Base-by-base conservation (phyloP, 2,329 filamentous ascomycete genomes). In the Thielaviopsis populi region DNA sequence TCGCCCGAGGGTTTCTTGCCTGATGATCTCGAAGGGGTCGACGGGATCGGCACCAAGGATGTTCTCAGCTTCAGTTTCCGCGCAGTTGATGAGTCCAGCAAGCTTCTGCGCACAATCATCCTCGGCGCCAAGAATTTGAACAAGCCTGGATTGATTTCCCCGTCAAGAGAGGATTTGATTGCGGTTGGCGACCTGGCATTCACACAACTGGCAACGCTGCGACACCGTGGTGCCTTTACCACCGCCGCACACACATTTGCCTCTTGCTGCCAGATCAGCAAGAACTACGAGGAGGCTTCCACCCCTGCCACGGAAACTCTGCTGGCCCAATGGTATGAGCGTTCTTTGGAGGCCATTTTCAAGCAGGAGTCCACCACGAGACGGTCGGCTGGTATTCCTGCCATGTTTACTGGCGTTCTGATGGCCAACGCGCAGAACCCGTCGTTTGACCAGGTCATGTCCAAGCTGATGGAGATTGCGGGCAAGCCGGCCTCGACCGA, bases 41-140 rank as follows among this genome's bases (percentile, higher is more conserved):
- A 86, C 3, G 87, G 85, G 0, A 79, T 90, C 1, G 86, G 88
- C 61, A 91, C 90, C 0, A 97, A 96, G 71, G 90, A 95, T 69
- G 80, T 95, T 19, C 75, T 99, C 58, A 97, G 92, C 68, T 99
- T 94, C 73, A 96, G 91, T 67, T 99, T 96, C 81, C 84, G 94
- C 69, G 89, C 91, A 5, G 79, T 96, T n/a, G 92, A 96, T 67
- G 94, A 99, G 74, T 89, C 91, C 27, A 94, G 90, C 72, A 84
- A 89, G 64, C 75, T 95, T 3, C 78, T 92, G 72, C 82, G 85
- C 67, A 78, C 80, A 0, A 79, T 88, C 43, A 74, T 86, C 24
- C 74, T 76, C 27, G 82, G 83, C 17, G 71, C 78, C 19, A 79
- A 79, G 27, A 78, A 80, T 61, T 75, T 75, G 17, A 76, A 77